These are phyloP conservation scores for Hanseniaspora sp. DNA, from an alignment of 1,139 yeast genomes.

Conservation along the genomic window DNA sequence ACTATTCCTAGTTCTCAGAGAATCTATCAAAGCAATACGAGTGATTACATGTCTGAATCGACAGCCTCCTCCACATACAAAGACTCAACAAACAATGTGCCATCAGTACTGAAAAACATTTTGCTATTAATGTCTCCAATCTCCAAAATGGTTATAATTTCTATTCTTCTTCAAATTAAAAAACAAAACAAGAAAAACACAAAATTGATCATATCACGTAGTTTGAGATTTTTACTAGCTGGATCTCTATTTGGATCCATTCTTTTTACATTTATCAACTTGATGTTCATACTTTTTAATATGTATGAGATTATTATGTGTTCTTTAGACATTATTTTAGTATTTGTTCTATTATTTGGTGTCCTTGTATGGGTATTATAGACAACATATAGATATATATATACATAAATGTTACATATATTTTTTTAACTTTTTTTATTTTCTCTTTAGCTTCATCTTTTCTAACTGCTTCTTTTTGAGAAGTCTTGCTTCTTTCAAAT, in stretches of 20 bases:
- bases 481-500: slow-evolving; percentile 48
- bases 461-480: slow-evolving; percentile 41
- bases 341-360: slow-evolving; percentile 17
- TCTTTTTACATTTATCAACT: slow-evolving; percentile 3
- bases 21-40: not conserved
- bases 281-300: not conserved
- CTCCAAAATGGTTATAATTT: not conserved
- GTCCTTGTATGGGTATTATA: slow-evolving; percentile 5
- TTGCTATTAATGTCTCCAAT: slow-evolving; percentile 6
- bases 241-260: slow-evolving; percentile 5
- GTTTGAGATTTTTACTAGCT: slow-evolving; percentile 8
- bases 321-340: slow-evolving; percentile 21
- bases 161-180: slow-evolving; percentile 3
- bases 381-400: not conserved
- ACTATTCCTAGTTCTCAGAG: not conserved
- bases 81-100: not conserved
- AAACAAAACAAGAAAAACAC: not conserved
- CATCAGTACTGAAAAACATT: not conserved
- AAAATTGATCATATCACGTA: not conserved
- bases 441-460: slow-evolving; percentile 31
- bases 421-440: not conserved
- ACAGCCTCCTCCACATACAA: not conserved
- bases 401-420: too few relatives aligned
- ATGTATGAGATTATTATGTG: slow-evolving; percentile 14
- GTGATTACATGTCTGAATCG: not conserved